Evolutionary conservation across 441 rosid genomes (phyloP).

Genomic region (Euphorbia schlechtendalii): DNA sequence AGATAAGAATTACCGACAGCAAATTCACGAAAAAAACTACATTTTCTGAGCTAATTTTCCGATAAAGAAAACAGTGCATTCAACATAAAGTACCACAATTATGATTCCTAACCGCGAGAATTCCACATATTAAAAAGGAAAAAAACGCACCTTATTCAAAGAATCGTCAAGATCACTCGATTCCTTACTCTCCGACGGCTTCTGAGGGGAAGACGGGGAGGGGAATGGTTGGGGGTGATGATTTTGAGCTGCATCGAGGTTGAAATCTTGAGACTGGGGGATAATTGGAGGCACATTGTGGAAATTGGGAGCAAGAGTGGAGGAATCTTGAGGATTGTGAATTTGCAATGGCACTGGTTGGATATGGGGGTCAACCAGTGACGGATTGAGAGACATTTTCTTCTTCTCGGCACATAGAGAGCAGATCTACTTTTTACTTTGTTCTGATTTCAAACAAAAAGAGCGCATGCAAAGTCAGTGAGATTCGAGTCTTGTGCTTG

Average conservation of each 20-base stretch:
- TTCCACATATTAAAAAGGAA: neutral
- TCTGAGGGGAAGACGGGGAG: neutral
- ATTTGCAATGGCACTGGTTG: neutral
- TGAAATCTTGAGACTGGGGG: neutral
- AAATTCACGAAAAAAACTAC: neutral
- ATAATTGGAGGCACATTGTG: conserved; percentile 9
- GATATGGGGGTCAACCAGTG: neutral
- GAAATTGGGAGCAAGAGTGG: neutral
- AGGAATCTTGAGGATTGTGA: neutral
- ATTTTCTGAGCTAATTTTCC: neutral
- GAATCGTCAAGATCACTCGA: neutral
- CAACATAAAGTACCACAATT: neutral
- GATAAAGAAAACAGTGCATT: neutral
- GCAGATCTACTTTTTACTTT: too few species aligned
- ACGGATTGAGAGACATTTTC: neutral
- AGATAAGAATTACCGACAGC: neutral
- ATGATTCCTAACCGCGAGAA: too few species aligned
- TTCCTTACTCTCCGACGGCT: neutral
- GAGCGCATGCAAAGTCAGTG: too few species aligned
- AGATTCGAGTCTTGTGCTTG: too few species aligned
- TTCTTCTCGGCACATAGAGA: neutral
- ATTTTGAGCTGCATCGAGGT: neutral
- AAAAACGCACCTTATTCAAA: neutral
- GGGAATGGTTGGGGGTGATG: neutral
- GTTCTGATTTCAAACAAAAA: too few species aligned